Base-by-base conservation (phyloP, 140 eudicot species). In the Senecio squalidus region DNA sequence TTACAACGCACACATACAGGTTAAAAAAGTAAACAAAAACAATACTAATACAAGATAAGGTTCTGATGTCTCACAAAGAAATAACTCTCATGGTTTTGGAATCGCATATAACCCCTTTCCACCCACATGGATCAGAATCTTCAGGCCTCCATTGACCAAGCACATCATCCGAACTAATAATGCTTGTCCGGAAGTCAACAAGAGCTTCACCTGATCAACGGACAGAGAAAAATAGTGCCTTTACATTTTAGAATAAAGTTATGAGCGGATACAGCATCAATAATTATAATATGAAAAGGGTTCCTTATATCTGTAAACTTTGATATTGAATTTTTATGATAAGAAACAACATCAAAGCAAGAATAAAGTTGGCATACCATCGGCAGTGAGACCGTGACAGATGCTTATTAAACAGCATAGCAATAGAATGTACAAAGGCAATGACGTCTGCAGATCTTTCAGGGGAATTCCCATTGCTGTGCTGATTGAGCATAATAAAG, bases 61-160 rank as follows among this genome's bases (percentile, higher is more conserved):
- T 27, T 29, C 49, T 51, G 47, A 60, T 36, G 58, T 80, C 95
- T 82, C 72, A 90, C 97, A 92, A 84, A 65, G 88, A 78, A 69
- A 82, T 77, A 59, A 92, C 96, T 74, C 92, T 80, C 77, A 74
- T 87, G 24, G 98, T 73, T 71, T 83, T 91, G 14, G 68, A 16
- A 78, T 84, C 82, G 41, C 98, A 92, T 40, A 59, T 65, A 66
- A 92, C 87, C 70, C 98, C 98, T 77, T 77, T 87, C 98, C 98
- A 92, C 22, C 84, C 74, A 73, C 98, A 92, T 36, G 98, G 98
- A 60, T 92, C 89, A 60, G 87, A 80, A 71, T 92, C 98, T 73
- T 84, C 98, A 15, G 93, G 96, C 76, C 95, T 84, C 98, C 98
- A 92, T 62, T 74, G 84, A 45, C 50, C 76, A 70, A 87, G 86